Conservation (phyloP, 768 basidiomycete genomes). For the Rhizopogon vinicolor region DNA sequence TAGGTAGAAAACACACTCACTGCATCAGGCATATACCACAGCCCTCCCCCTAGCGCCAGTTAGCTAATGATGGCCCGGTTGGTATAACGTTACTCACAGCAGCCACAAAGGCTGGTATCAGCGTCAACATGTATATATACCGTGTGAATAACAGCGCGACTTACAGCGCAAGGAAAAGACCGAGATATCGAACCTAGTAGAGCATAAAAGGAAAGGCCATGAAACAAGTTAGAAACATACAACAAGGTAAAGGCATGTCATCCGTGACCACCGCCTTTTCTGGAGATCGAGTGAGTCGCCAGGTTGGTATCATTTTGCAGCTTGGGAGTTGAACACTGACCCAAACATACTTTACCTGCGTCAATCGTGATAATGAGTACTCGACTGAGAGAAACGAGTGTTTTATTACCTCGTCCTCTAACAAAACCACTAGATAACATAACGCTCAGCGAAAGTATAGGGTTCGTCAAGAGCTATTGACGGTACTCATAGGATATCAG, state of each 20-base stretch:
- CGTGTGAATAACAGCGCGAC: not conserved
- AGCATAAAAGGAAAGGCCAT: not conserved
- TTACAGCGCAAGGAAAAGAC: not conserved
- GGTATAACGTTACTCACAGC: not conserved
- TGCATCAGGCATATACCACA: not conserved
- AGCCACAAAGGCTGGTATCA: not conserved
- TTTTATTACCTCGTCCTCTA: not conserved
- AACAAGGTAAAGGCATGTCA: not conserved
- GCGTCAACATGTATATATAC: not conserved
- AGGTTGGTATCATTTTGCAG: not conserved
- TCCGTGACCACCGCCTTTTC: not conserved
- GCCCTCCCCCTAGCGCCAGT: not conserved
- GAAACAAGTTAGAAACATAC: not conserved
- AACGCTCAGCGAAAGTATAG: not conserved
- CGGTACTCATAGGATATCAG: not conserved
- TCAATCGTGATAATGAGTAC: not conserved
- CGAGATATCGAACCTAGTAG: not conserved
- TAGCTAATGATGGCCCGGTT: not conserved
- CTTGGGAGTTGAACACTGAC: not conserved
- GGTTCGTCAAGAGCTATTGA: not conserved
- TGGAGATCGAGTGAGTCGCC: not conserved
- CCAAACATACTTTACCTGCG: not conserved
- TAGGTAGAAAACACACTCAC: not conserved
- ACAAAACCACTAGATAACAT: not conserved
- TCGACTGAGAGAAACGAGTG: not conserved